Evolutionary conservation across 768 basidiomycete species (phyloP).

Genomic region (Trametes punicea): DNA sequence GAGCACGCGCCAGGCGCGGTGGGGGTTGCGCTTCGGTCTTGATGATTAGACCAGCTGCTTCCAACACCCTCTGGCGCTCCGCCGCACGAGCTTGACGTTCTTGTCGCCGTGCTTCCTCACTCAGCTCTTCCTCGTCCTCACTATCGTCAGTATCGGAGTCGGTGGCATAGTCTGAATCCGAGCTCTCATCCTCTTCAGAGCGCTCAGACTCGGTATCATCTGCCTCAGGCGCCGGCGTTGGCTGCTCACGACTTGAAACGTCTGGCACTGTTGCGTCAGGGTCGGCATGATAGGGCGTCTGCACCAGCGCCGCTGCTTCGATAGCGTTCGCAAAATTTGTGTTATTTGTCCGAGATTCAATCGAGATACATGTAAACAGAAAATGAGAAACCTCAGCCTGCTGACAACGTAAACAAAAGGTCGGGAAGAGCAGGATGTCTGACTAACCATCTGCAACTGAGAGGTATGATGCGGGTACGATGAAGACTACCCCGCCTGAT

Average conservation of each 20-base stretch:
- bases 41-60: slow-evolving; percentile 83
- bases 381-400: slow-evolving; percentile 81
- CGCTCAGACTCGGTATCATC: slow-evolving; percentile 16
- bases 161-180: slow-evolving; percentile 42
- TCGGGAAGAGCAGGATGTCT: slow-evolving; percentile 46
- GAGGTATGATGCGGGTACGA: slow-evolving; percentile 90
- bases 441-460: slow-evolving; percentile 90
- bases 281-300: neutral
- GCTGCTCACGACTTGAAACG: neutral
- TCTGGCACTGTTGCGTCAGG: neutral
- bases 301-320: neutral
- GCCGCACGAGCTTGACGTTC: slow-evolving; percentile 61
- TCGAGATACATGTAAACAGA: slow-evolving; percentile 37
- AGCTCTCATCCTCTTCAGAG: slow-evolving; percentile 29
- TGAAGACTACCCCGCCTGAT: slow-evolving; percentile 77
- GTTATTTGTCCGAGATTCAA: slow-evolving; percentile 22
- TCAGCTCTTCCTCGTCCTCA: slow-evolving; percentile 29
- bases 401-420: slow-evolving; percentile 54
- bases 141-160: slow-evolving; percentile 40
- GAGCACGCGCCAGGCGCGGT: slow-evolving; percentile 36
- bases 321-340: slow-evolving; percentile 11
- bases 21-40: slow-evolving; percentile 56
- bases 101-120: slow-evolving; percentile 45
- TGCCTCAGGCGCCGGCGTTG: neutral
- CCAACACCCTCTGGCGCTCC: slow-evolving; percentile 80